phyloP scores from a whole-genome alignment of 306 rosid species.

The Sesbania bispinosa region DNA sequence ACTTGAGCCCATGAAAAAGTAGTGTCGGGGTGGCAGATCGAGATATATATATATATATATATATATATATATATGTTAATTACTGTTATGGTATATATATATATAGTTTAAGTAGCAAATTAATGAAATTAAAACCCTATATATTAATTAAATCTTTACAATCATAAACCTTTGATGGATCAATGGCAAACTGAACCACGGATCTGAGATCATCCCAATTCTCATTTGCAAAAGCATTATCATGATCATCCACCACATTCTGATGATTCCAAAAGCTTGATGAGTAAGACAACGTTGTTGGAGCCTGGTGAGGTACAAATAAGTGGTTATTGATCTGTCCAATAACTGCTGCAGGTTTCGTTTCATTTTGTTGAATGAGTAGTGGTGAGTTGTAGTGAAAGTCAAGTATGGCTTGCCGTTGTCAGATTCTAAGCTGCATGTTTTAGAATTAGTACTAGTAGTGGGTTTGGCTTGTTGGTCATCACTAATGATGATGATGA shows the following conservation, averaged over 20 bases:
- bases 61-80: too few species aligned
- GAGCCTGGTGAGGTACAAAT: conserved; percentile 20
- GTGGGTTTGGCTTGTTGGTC: conserved; percentile 16
- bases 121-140: not conserved
- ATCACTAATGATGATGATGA: not conserved
- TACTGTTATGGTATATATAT: not conserved
- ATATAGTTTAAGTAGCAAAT: not conserved
- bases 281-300: conserved; percentile 31
- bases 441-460: conserved; percentile 44
- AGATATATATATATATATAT: too few species aligned
- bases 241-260: conserved; percentile 30
- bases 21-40: not conserved
- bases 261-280: conserved; percentile 45
- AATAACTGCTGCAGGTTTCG: conserved; percentile 20
- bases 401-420: conserved; percentile 19
- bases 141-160: conserved; percentile 20
- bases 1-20: not conserved
- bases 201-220: conserved; percentile 74
- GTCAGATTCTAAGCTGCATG: conserved; percentile 62
- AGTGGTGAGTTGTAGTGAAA: too few species aligned
- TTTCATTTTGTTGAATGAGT: conserved; percentile 33
- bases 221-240: conserved; percentile 39
- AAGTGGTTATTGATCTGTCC: conserved; percentile 31
- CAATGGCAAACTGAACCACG: conserved; percentile 55
- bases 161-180: conserved; percentile 46